Conservation (phyloP, 208 protist species). For the Wallacemonas sp. region DNA sequence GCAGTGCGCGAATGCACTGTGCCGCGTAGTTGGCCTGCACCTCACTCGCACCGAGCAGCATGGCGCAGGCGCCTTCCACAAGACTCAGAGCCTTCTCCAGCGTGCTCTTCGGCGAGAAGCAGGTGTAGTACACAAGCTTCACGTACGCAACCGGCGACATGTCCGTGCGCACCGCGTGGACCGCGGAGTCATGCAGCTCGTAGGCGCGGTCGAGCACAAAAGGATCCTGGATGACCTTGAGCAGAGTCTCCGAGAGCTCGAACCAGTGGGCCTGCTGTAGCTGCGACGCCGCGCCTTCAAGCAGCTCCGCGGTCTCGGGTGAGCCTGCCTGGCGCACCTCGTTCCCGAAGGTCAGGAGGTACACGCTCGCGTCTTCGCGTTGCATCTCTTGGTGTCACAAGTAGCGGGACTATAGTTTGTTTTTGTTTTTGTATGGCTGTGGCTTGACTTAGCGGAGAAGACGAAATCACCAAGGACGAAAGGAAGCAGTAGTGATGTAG, state of each 20-base stretch:
- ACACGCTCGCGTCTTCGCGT: slow-evolving; percentile 40
- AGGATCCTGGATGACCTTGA: slow-evolving; percentile 63
- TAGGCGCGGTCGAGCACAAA: slow-evolving; percentile 54
- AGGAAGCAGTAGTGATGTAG: too few relatives aligned
- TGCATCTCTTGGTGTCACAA: neutral
- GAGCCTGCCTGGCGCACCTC: slow-evolving; percentile 30
- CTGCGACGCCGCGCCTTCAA: slow-evolving; percentile 34
- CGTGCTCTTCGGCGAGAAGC: slow-evolving; percentile 66
- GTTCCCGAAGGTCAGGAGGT: slow-evolving; percentile 45
- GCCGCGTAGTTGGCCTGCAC: slow-evolving; percentile 61
- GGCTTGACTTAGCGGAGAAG: neutral
- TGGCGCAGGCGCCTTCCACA: slow-evolving; percentile 55
- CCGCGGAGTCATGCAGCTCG: slow-evolving; percentile 74
- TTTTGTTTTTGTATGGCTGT: slow-evolving; percentile 8
- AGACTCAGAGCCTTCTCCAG: slow-evolving; percentile 63
- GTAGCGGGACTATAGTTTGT: neutral
- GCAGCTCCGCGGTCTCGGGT: slow-evolving; percentile 32
- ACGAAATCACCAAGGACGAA: too few relatives aligned
- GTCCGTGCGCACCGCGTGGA: slow-evolving; percentile 63
- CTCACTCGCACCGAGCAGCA: slow-evolving; percentile 36
- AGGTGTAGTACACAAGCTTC: slow-evolving; percentile 74
- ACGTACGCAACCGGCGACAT: slow-evolving; percentile 86
- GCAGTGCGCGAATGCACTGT: slow-evolving; percentile 80
- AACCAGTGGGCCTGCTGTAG: slow-evolving; percentile 63
- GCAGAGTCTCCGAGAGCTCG: slow-evolving; percentile 67